Evolutionary conservation across 768 basidiomycete species (phyloP), one percentile per base, ranked within the genome.

Genomic region (Mycena leptocephala): DNA sequence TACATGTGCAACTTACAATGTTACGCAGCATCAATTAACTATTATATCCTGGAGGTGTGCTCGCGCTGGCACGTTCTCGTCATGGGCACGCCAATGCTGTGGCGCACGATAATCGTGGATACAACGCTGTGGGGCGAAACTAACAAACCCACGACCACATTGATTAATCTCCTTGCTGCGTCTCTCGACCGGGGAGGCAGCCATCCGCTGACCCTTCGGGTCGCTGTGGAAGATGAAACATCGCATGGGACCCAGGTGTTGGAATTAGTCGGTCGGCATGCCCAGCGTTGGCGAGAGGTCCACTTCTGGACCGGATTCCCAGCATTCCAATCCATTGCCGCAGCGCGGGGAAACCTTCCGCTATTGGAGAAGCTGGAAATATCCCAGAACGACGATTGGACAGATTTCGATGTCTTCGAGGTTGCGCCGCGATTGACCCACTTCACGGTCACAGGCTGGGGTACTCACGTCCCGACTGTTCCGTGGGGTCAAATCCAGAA

Each of bases 81-180:
- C 35, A 74, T 68, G 56, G 58, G 51, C n/a, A 61, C 72, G 1
- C 65, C 72, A 7, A 51, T 37, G 72, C 46, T 74, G 18, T 74
- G 72, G 65, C 35, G 43, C 20, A 62, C n/a, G 28, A n/a, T 74
- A 7, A 14, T 68, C 1, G 58, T 43, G 24, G 72, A 74, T n/a
- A 62, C 65, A 53, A 51, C 43, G 3, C 56, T 68, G 9, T 74
- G 72, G 72, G 4, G 20, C 13, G 26, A 14, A n/a, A 9, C 32
- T 7, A 24, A 5, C 26, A 28, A 13, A 10, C 20, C 24, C 13
- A 1, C 46, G 43, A 9, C 14, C 0, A 51, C 7, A 5, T 35
- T 74, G 4, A 1, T 74, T 5, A 20, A 11, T 1, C 72, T 67
- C 5, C 30, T 74, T 8, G 16, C 37, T 11, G 9, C 24, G 20